Base-by-base conservation (phyloP, 345 rosid species). In the Diplotaxis tenuifolia region DNA sequence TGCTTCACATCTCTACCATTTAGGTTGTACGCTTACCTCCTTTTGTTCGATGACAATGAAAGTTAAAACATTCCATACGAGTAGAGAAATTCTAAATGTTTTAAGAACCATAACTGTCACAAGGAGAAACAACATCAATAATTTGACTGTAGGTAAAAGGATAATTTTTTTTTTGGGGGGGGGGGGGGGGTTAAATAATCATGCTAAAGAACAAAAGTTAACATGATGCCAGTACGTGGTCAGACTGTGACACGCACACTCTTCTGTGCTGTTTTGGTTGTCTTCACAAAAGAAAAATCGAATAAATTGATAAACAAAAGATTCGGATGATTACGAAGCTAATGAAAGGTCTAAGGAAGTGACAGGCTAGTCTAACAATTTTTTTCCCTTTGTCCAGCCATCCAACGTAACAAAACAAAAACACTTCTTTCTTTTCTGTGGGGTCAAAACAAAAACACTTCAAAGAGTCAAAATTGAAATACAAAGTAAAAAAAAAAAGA, bases 171-270 rank as follows among this genome's bases (percentile, higher is more conserved):
- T 42, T 42, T 23, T 23, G 1, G 25, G 25, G 25, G 3, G 25
- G 25, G 25, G 3, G 3, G 25, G 25, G 36, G 1, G 11, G 20
- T 49, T 16, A 18, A 3, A 49, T 47, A 15, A 20, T 18, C 2
- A 50, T 20, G 15, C 20, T 5, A 12, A 1, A 55, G 4, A 55
- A 55, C 19, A 25, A 7, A 57, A 57, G 36, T 29, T 29, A 20
- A 54, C 29, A 21, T 2, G 18, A 55, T 25, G 14, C 53, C 18
- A 45, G 15, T 27, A 28, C 20, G 19, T 58, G 62, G 6, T 14
- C 31, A 40, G 7, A 63, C 21, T 22, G 28, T 62, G 68, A 22
- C 66, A 63, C 54, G 68, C 34, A 40, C 53, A 42, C 27, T 40
- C 21, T 38, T 22, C 21, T 40, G 5, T 12, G 1, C 28, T 19